Conservation (phyloP, 75 land plant genomes). For the Sequoia sempervirens region DNA sequence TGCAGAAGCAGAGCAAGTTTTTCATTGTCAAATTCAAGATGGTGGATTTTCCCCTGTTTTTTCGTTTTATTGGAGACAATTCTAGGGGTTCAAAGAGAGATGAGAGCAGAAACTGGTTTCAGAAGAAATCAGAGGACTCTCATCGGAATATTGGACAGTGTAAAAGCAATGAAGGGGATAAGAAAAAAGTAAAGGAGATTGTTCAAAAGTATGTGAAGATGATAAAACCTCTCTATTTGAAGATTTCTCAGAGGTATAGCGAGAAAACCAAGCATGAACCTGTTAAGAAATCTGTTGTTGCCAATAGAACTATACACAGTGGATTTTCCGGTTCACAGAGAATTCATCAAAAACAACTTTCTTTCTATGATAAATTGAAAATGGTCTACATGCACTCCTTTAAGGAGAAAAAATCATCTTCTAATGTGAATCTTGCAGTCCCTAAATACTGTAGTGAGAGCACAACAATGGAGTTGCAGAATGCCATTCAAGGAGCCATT, state of each 20-base stretch:
- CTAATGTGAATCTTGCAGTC: background rate
- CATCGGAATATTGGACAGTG: background rate
- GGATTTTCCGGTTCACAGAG: background rate
- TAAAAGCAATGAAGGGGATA: slow-evolving; percentile 14
- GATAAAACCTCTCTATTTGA: slow-evolving; percentile 65
- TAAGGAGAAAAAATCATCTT: background rate
- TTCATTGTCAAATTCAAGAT: slow-evolving; percentile 52
- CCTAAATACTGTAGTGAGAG: slow-evolving; percentile 14
- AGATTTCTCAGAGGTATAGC: slow-evolving; percentile 32
- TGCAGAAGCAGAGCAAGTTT: slow-evolving; percentile 21
- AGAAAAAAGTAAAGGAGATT: slow-evolving; percentile 28
- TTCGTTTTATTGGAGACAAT: slow-evolving; percentile 40
- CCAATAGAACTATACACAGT: background rate
- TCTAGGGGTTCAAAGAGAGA: background rate
- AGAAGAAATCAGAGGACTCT: background rate
- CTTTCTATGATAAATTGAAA: slow-evolving; percentile 8
- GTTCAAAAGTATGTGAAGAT: slow-evolving; percentile 49
- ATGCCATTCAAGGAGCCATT: slow-evolving; percentile 33
- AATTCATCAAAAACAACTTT: background rate
- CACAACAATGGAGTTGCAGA: slow-evolving; percentile 19
- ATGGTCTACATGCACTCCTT: background rate
- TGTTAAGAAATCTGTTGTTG: background rate
- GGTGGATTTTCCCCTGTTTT: slow-evolving; percentile 46
- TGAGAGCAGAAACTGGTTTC: background rate
- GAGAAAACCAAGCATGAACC: slow-evolving; percentile 31